phyloP scores from a whole-genome alignment of 495 filamentous ascomycete genomes.

The Chaetomium tenue region DNA sequence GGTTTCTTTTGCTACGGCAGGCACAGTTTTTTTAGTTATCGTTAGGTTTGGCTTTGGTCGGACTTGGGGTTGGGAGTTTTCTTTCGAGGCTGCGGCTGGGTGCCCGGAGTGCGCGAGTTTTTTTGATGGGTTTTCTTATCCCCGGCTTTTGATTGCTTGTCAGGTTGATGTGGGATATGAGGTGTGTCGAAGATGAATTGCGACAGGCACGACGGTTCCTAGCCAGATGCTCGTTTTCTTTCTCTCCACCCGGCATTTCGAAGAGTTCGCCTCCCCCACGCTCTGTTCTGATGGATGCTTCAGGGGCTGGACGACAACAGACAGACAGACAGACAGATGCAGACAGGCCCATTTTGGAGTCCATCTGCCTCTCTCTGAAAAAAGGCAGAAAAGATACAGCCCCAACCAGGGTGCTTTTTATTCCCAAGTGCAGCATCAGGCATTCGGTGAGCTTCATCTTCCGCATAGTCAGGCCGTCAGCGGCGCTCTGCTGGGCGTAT shows the following conservation, averaged over 20 bases:
- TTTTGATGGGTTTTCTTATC: background rate
- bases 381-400: no score
- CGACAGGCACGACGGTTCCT: background rate
- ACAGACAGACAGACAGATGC: background rate
- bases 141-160: background rate
- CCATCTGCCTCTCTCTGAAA: no score
- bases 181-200: background rate
- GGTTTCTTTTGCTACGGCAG: background rate
- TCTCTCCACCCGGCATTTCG: background rate
- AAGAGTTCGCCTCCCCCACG: background rate
- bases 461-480: slow-evolving; percentile 83
- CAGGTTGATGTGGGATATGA: slow-evolving; percentile 1
- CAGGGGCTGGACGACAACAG: background rate
- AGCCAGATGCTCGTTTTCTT: background rate
- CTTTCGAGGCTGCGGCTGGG: background rate
- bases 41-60: slow-evolving; percentile 1
- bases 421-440: slow-evolving; percentile 62
- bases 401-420: no score
- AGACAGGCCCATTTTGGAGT: background rate
- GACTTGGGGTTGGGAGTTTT: background rate
- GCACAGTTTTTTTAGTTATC: background rate
- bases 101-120: background rate
- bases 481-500: slow-evolving; percentile 69
- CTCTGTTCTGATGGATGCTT: no score
- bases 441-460: slow-evolving; percentile 83